These are phyloP conservation scores for Vigna angularis DNA, from an alignment of 306 rosid species.

Conservation along the genomic window DNA sequence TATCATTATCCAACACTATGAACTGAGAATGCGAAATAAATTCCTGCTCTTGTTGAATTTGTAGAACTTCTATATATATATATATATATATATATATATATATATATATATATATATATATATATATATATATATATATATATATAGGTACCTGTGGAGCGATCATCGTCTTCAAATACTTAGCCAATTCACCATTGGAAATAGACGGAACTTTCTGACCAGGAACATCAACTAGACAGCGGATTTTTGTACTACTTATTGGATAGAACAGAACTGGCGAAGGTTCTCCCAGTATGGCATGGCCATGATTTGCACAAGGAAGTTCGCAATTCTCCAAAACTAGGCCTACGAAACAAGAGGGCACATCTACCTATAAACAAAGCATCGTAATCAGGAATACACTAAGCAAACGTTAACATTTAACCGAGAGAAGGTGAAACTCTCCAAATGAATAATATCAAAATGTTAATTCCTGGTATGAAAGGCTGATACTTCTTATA, in stretches of 20 bases:
- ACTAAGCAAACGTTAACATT: slow-evolving; percentile 1
- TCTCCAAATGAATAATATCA: slow-evolving; percentile 8
- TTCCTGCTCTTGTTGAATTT: not conserved
- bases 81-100: not conserved
- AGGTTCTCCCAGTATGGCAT: slow-evolving; percentile 89
- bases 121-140: no score
- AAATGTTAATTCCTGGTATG: not conserved
- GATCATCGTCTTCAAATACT: slow-evolving; percentile 78
- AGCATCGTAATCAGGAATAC: slow-evolving; percentile 29
- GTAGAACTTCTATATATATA: not conserved
- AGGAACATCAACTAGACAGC: slow-evolving; percentile 96
- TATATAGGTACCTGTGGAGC: slow-evolving; percentile 80
- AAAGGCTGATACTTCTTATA: not conserved
- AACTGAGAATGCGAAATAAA: slow-evolving; percentile 8
- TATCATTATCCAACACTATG: slow-evolving; percentile 36
- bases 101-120: not conserved
- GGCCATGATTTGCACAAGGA: slow-evolving; percentile 90
- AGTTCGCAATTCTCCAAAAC: slow-evolving; percentile 88
- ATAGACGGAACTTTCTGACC: slow-evolving; percentile 95
- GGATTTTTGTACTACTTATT: slow-evolving; percentile 89
- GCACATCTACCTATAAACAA: slow-evolving; percentile 81
- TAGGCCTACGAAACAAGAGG: slow-evolving; percentile 92
- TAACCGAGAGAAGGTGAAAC: not conserved
- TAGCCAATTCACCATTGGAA: slow-evolving; percentile 90
- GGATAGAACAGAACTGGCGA: slow-evolving; percentile 93